Base-by-base conservation (phyloP, 2,329 filamentous ascomycete species). In the Trichoderma atrobrunneum region DNA sequence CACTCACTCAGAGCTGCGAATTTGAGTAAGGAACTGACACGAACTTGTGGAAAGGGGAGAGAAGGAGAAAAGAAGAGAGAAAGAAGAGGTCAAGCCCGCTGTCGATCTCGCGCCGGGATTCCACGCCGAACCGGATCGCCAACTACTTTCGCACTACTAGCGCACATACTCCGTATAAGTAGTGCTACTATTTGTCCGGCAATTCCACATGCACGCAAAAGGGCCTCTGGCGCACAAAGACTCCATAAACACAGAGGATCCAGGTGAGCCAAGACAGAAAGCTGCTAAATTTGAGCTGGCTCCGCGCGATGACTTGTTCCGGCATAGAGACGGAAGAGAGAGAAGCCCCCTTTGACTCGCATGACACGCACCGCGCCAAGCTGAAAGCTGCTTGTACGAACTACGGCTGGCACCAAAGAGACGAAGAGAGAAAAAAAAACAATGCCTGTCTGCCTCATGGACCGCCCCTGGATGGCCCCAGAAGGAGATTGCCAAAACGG, bases 361-460 rank as follows among this genome's bases (percentile, higher is more conserved):
- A 69, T 69, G 65, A 61, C 26, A 21, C 64, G 30, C 24, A 30
- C n/a, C 54, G 51, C 64, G 32, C 51, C 64, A 59, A 67, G 64
- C 51, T 32, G 54, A 21, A 43, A 39, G 48, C 32, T 43, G n/a
- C 51, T 43, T 24, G 48, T 21, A 65, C n/a, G 43, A 65, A 28
- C 43, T 21, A 59, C 28, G 56, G n/a, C 48, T 14, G n/a, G 28
- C 56, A 59, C 16, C 56, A 0, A 32, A 59, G 56, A 48, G 43
- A 21, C 43, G 11, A 51, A 51, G 18, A 21, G 18, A 26, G 11
- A 12, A 21, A 30, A 66, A 30, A 34, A 66, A 18, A 16, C 30
- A 66, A 69, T 60, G 66, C 66, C 36, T 69, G 66, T 51, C 26
- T 51, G 66, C 36, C 66, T 61, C 34, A 60, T 69, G 66, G 26